A percentile compares a stretch with the other conserved stretches of the same genome.
Evolutionary conservation across 352 stramenopile species (phyloP).

Genomic region (Pilasporangium apinafurcum): DNA sequence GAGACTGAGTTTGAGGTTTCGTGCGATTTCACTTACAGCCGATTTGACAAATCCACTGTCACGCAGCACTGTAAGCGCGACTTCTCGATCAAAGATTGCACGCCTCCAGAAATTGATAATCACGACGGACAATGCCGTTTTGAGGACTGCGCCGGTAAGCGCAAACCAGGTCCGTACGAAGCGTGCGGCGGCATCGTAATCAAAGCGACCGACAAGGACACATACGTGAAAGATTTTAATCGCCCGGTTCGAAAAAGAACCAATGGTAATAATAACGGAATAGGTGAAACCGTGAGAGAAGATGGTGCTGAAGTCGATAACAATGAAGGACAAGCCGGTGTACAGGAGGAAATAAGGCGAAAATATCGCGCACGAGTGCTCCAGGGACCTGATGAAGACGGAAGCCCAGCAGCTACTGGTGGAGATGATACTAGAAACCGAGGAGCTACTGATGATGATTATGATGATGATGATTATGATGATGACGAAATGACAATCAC

Average conservation of each 20-base stretch:
- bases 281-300: no score
- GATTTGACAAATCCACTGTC: constrained; percentile 10
- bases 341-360: no score
- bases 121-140: constrained; percentile 32
- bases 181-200: constrained; percentile 43
- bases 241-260: no score
- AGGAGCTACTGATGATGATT: background rate
- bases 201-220: constrained; percentile 2
- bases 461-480: constrained; percentile 19
- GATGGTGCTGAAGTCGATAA: background rate
- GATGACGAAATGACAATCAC: constrained; percentile 12
- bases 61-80: constrained; percentile 27
- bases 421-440: no score
- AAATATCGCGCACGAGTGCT: no score
- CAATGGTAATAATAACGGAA: no score
- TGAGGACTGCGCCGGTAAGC: constrained; percentile 19
- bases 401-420: no score
- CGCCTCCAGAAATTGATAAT: constrained; percentile 36
- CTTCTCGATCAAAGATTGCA: constrained; percentile 59
- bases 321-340: background rate
- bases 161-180: constrained; percentile 29
- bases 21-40: constrained; percentile 52
- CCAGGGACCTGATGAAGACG: no score
- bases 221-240: no score
- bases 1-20: constrained; percentile 33